phyloP scores from a whole-genome alignment of 2,329 filamentous ascomycete genomes.

The Thielaviopsis ethacetica region DNA sequence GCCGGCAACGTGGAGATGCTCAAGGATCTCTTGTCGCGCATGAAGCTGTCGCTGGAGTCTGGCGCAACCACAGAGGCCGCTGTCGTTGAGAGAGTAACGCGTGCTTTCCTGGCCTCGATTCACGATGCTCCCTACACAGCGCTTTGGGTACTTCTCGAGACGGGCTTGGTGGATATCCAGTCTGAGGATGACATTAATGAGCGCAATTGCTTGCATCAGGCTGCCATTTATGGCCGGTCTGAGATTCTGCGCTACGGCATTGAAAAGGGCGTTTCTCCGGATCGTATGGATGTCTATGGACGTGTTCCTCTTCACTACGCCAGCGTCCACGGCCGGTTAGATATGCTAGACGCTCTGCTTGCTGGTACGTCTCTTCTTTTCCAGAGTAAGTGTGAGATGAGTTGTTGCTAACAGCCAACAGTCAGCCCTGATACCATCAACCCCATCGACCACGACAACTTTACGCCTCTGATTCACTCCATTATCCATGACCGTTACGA shows the following conservation, averaged over 20 bases:
- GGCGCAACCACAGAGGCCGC: constrained; percentile 36
- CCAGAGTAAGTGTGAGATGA: background rate
- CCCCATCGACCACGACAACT: constrained; percentile 88
- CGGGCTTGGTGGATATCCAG: constrained; percentile 71
- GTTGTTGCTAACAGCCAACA: constrained; percentile 16
- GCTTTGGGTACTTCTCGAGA: constrained; percentile 60
- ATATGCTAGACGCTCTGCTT: constrained; percentile 64
- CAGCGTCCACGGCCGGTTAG: constrained; percentile 79
- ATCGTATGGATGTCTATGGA: constrained; percentile 80
- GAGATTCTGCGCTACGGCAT: constrained; percentile 65
- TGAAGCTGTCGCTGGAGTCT: constrained; percentile 39
- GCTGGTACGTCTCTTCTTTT: constrained; percentile 28
- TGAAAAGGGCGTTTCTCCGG: constrained; percentile 57
- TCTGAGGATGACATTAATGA: constrained; percentile 97
- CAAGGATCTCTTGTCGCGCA: constrained; percentile 62
- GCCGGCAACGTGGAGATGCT: constrained; percentile 63
- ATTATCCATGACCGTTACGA: constrained; percentile 75
- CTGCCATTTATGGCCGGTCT: constrained; percentile 79
- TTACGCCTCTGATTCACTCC: constrained; percentile 85
- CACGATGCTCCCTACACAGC: constrained; percentile 68
- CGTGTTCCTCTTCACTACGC: constrained; percentile 89
- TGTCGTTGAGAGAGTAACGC: constrained; percentile 61
- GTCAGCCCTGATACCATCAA: constrained; percentile 63
- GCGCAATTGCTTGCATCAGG: constrained; percentile 87
- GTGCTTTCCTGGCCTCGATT: constrained; percentile 80